These are phyloP conservation scores for Fusarium oligoseptatum DNA, from an alignment of 2,329 filamentous ascomycete species.

Conservation along the genomic window DNA sequence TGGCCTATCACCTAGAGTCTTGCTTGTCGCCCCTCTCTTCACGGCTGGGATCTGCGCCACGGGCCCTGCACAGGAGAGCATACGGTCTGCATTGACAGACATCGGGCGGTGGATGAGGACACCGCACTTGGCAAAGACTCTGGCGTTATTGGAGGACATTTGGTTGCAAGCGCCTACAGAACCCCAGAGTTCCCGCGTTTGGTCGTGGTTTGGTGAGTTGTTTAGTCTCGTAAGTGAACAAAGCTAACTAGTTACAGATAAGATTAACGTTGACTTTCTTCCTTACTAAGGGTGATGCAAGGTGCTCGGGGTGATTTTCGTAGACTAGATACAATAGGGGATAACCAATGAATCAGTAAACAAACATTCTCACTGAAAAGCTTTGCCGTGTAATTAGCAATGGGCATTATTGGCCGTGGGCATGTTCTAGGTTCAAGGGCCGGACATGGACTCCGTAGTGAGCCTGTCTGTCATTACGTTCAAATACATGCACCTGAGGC, in stretches of 20 bases:
- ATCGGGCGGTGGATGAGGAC: conserved; percentile 35
- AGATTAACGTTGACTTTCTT: conserved; percentile 13
- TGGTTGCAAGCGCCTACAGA: conserved; percentile 6
- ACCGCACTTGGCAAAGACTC: conserved; percentile 24
- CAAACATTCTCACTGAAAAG: neutral
- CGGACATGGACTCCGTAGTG: too few relatives aligned
- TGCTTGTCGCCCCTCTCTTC: conserved; percentile 29
- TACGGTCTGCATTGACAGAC: conserved; percentile 11
- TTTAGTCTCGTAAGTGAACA: fast-evolving
- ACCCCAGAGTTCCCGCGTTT: neutral
- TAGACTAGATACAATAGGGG: neutral
- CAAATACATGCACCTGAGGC: too few relatives aligned
- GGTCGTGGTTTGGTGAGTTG: conserved; percentile 14
- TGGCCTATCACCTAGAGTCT: conserved; percentile 19
- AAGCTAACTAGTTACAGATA: conserved; percentile 4
- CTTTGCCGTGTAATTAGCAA: neutral
- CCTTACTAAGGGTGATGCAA: conserved; percentile 6
- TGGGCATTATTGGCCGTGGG: too few relatives aligned
- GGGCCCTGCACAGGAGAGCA: neutral
- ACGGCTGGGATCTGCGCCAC: conserved; percentile 24
- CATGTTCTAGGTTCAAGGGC: too few relatives aligned
- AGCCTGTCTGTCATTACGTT: too few relatives aligned
- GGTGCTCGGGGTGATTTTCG: neutral
- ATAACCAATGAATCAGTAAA: neutral
- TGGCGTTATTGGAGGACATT: conserved; percentile 14